Percentiles rank a stretch among this genome's conserved stretches.
phyloP scores from a whole-genome alignment of 129 eudicot species.

The Smallanthus sonchifolius region DNA sequence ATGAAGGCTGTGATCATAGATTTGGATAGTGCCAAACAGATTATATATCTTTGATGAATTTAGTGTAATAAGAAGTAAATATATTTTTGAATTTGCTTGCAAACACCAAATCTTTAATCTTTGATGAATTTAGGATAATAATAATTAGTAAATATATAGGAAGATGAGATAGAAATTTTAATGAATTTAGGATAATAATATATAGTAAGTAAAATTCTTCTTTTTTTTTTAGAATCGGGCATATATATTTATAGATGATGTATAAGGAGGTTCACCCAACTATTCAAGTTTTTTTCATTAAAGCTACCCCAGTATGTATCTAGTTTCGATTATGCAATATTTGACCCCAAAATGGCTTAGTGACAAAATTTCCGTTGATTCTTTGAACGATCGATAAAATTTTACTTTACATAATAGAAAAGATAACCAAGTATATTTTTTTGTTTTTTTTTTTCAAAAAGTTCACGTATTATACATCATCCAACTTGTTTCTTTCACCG shows the following conservation, averaged over 20 bases:
- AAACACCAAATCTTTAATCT: constrained; percentile 2
- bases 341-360: not conserved
- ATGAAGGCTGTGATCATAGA: not conserved
- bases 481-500: not conserved
- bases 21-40: not conserved
- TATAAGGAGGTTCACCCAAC: not conserved
- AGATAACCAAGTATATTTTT: not conserved
- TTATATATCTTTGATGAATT: not conserved
- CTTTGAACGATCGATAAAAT: not conserved
- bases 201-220: not conserved
- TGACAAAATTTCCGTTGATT: not conserved
- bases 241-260: not conserved
- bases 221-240: not conserved
- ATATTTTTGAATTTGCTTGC: not conserved
- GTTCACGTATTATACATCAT: not conserved
- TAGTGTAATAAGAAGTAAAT: not conserved
- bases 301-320: not conserved
- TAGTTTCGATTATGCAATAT: not conserved
- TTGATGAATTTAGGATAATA: not conserved
- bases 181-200: not conserved
- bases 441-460: not conserved
- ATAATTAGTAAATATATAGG: not conserved
- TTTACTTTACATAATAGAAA: not conserved
- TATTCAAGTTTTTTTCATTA: no score
- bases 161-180: not conserved